Conservation (phyloP, 176 grass and related monocot genomes). For the Phragmites australis region DNA sequence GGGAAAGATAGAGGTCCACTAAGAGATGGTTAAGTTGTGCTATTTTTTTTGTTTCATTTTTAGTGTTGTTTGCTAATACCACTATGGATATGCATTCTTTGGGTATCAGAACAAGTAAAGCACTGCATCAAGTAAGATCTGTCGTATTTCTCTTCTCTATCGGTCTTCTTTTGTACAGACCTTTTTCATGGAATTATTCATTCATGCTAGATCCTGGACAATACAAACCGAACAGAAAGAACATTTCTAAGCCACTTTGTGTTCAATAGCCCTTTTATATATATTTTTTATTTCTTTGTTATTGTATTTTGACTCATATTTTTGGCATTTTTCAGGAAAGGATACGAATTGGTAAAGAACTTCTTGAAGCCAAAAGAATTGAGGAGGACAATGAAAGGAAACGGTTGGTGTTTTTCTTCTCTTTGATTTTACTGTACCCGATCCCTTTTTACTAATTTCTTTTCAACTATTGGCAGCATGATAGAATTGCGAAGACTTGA, state of each 20-base stretch:
- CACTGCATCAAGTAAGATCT: not conserved
- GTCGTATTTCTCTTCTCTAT: too few relatives aligned
- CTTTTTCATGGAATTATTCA: not conserved
- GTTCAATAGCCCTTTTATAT: not conserved
- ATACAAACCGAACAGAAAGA: not conserved
- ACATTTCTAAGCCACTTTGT: conserved; percentile 12
- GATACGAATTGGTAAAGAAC: conserved; percentile 90
- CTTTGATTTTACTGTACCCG: not conserved
- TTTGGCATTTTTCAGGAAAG: conserved; percentile 61
- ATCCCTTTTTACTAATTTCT: not conserved
- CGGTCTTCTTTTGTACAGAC: not conserved
- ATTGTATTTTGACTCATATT: conserved; percentile 25
- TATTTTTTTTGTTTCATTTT: not conserved
- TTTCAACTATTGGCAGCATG: conserved; percentile 50
- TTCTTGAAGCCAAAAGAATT: conserved; percentile 95
- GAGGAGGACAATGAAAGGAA: conserved; percentile 97
- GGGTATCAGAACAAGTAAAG: not conserved
- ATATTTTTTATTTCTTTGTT: not conserved
- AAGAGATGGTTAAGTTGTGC: not conserved
- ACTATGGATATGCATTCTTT: not conserved
- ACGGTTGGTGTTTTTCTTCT: conserved; percentile 51
- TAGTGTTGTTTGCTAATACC: not conserved
- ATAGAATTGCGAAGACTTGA: conserved; percentile 83
- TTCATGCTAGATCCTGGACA: not conserved
- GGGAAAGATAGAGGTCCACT: not conserved